Base-by-base conservation (phyloP, 1,284 basidiomycete species). In the Trichosporon sp. region DNA sequence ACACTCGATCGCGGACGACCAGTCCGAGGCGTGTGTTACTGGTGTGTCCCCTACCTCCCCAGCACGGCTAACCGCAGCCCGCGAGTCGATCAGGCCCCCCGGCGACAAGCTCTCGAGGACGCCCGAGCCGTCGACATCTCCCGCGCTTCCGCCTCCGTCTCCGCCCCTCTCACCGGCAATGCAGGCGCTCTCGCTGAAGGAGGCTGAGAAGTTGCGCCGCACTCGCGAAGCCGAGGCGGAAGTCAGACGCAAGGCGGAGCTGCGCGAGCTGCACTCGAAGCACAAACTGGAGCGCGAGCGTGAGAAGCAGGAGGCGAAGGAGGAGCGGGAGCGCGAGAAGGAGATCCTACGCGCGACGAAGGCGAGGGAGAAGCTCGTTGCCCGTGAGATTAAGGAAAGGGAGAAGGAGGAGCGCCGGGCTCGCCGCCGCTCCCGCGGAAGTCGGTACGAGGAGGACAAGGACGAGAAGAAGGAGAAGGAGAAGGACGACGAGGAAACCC, bases 131-230 rank as follows among this genome's bases (percentile, higher is more conserved):
- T 16, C 51, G 8, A 19, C 19, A 1, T 21, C 19, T 1, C 11
- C 59, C 16, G 32, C 31, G 5, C 54, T 31, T 3, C 6, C 59
- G 2, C 32, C 59, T 2, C 14, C n/a, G 16, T 35, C 31, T 10
- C 21, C 26, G 5, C 16, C 59, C 59, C 16, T 63, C 14, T 63
- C 59, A 14, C 59, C 59, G 2, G 59, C 59, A 2, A 63, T 37
- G 59, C 59, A 63, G 59, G 59, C 59, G 16, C 31, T 63, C 32
- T 63, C 59, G 5, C 59, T 63, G 14, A 63, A 63, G 5, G 59
- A 63, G 59, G 16, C 59, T 7, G 59, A 63, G 32, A 16, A 8
- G 31, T 14, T 63, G 8, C 59, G 59, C 1, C 59, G 59, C 10
- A n/a, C 31, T 0, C 59, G 59, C 16, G 59, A 63, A 19, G 59